Percentiles rank a stretch among this genome's conserved stretches.
These are phyloP conservation scores for Rhododendron henanense DNA, from an alignment of 148 eudicot genomes.

Conservation along the genomic window DNA sequence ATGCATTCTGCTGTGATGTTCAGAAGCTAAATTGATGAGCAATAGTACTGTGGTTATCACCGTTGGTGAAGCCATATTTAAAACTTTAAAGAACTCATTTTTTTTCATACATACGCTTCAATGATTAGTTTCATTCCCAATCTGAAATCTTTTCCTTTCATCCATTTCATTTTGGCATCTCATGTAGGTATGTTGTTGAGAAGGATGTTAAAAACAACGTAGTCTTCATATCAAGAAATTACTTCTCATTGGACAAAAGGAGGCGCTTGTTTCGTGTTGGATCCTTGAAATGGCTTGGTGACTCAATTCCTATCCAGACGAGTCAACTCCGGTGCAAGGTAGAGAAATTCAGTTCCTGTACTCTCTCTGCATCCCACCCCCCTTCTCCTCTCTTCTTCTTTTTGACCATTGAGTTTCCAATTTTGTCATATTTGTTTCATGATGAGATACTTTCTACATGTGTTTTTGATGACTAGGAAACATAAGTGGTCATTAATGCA, in stretches of 20 bases:
- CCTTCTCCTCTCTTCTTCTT: neutral
- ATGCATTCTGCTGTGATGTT: neutral
- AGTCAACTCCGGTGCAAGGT: conserved; percentile 84
- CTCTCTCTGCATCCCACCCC: neutral
- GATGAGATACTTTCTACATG: neutral
- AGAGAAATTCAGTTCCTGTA: neutral
- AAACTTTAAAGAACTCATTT: neutral
- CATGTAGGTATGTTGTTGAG: conserved; percentile 87
- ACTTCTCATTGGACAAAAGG: conserved; percentile 83
- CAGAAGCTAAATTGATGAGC: neutral
- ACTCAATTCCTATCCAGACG: conserved; percentile 34
- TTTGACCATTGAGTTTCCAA: neutral
- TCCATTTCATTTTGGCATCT: neutral
- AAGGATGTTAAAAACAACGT: conserved; percentile 87
- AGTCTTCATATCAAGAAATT: conserved; percentile 86
- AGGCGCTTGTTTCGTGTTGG: conserved; percentile 91
- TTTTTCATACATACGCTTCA: neutral
- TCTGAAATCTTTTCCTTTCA: neutral
- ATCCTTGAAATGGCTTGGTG: conserved; percentile 80
- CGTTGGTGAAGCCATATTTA: neutral
- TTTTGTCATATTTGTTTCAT: neutral
- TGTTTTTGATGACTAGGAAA: neutral
- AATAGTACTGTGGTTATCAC: neutral
- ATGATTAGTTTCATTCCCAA: neutral
- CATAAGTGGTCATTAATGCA: neutral